A percentile compares a stretch with the other conserved stretches of the same genome.
Conservation (phyloP, 331 rosid species). For the Arachis monticola region DNA sequence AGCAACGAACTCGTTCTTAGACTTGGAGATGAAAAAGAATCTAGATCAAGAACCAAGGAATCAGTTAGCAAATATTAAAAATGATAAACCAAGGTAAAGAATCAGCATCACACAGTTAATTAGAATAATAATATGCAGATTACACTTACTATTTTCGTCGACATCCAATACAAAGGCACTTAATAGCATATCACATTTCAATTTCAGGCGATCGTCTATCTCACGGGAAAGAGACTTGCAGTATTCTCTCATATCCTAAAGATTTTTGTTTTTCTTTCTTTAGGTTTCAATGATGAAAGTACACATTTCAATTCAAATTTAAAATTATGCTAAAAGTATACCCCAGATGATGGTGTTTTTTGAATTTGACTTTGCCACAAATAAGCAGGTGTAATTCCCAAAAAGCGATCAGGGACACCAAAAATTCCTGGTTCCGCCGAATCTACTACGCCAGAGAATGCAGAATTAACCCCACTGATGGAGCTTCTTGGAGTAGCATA, state of each 20-base stretch:
- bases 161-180: conserved; percentile 77
- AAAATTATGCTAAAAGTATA: conserved; percentile 38
- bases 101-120: conserved; percentile 23
- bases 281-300: conserved; percentile 26
- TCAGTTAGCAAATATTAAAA: conserved; percentile 32
- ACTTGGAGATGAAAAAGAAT: conserved; percentile 64
- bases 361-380: conserved; percentile 89
- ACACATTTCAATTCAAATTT: conserved; percentile 33
- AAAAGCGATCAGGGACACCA: conserved; percentile 82
- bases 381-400: conserved; percentile 85
- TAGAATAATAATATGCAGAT: conserved; percentile 23
- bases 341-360: conserved; percentile 63
- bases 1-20: conserved; percentile 70
- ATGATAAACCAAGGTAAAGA: conserved; percentile 23
- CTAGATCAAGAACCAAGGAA: conserved; percentile 53
- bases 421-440: conserved; percentile 71
- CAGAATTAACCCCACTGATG: conserved; percentile 46
- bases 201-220: conserved; percentile 76
- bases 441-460: conserved; percentile 56
- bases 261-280: background rate
- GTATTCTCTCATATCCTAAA: conserved; percentile 83
- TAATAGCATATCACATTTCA: conserved; percentile 72
- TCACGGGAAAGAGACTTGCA: conserved; percentile 76
- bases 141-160: conserved; percentile 71
- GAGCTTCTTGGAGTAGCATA: conserved; percentile 66